phyloP scores from a whole-genome alignment of 2,329 filamentous ascomycete species.

The Trichoderma oligosporum region DNA sequence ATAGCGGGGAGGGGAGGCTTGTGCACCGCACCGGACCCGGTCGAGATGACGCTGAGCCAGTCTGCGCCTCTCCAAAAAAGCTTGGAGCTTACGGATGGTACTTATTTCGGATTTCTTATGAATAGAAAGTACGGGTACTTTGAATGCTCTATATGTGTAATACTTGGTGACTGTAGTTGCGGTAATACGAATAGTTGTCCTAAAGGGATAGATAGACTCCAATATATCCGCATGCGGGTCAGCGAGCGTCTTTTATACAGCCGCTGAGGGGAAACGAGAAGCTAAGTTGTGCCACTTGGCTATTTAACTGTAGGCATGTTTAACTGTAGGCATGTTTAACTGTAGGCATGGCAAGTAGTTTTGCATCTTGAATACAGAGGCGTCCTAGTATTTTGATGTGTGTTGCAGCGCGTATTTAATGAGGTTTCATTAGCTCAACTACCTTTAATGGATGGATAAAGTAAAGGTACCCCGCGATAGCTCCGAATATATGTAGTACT shows the following conservation, averaged over 20 bases:
- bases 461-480: too few relatives aligned
- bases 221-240: not conserved
- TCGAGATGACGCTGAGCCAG: slow-evolving; percentile 7
- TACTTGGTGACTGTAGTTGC: too few relatives aligned
- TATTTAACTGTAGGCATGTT: not conserved
- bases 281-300: not conserved
- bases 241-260: not conserved
- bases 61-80: slow-evolving; percentile 10
- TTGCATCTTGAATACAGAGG: not conserved
- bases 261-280: not conserved
- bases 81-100: slow-evolving; percentile 13
- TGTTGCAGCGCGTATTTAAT: too few relatives aligned
- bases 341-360: not conserved
- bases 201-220: too few relatives aligned
- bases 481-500: too few relatives aligned
- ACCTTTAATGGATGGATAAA: too few relatives aligned
- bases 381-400: too few relatives aligned
- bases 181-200: not conserved
- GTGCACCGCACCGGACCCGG: slow-evolving; percentile 15
- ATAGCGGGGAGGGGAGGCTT: not conserved
- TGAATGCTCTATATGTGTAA: too few relatives aligned
- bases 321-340: not conserved
- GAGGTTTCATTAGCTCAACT: too few relatives aligned
- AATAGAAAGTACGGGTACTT: not conserved
- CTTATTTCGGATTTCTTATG: not conserved